Base-by-base conservation (phyloP, 306 rosid species). In the Sicyos edulis region DNA sequence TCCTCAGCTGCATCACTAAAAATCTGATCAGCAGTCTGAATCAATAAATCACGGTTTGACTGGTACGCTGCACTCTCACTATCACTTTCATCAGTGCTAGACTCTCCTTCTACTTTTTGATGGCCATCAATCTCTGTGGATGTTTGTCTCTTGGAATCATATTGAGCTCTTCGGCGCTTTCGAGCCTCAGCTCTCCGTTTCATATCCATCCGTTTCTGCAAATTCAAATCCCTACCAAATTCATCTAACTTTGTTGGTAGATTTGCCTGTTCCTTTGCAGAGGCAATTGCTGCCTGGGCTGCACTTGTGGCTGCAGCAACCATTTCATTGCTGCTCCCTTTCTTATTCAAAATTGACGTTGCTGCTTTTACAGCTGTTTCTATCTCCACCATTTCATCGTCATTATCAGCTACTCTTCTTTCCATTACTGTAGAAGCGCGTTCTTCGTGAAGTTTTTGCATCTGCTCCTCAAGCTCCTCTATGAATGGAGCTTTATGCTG, bases 11-110 rank as follows among this genome's bases (percentile, higher is more conserved):
- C 97, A 71, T 93, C 98, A 81, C 96, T 79, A 70, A 93, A 90
- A 76, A 90, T 84, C 78, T 87, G 84, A 77, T 78, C 92, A 55
- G 98, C 96, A 79, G 92, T 89, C 85, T 86, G 90, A 70, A 93
- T 82, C 81, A 93, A 82, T 63, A 79, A 62, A 76, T 87, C 86
- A 54, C 75, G 78, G 71, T 88, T 91, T 29, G 91, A 83, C 73
- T 87, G 69, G 72, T 85, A 93, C 13, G 87, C 90, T 76, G 80
- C 82, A 76, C 86, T 83, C 80, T 93, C 96, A 71, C 84, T 87
- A 73, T 88, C 98, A 85, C 98, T 93, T 88, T 93, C 98, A 74
- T 93, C 98, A 0, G 97, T 88, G 88, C 97, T 93, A 29, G 92
- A 87, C 77, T 93, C 98, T 57, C 98, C 98, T 40, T 40, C 45